Base-by-base conservation (phyloP, 2,329 filamentous ascomycete genomes). In the Trichoderma koningii region DNA sequence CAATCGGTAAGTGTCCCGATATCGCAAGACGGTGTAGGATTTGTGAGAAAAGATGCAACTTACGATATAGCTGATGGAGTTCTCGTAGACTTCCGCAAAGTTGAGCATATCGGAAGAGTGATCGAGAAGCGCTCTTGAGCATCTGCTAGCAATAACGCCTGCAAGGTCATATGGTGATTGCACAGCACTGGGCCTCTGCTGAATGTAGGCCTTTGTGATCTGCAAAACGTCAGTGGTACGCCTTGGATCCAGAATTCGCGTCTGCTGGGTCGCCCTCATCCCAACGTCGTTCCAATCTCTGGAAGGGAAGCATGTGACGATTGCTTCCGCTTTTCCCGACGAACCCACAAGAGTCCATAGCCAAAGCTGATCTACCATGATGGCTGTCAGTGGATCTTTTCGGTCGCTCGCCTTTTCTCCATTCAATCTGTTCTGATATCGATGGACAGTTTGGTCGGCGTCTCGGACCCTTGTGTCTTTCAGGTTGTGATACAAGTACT, bases 361-460 rank as follows among this genome's bases (percentile, higher is more conserved):
- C 55, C 55, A 59, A 38, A 59, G 55, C 17, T 59, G 55, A 10
- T 59, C 55, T 23, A 59, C 42, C 55, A 59, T 59, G 3, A 59
- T 59, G 1, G 3, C 26, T 0, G 41, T 5, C 0, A 23, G 30
- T 7, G 41, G 55, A 0, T 41, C 14, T 17, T 12, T 3, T 5
- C 23, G 1, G 3, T 56, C 30, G 3, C 21, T 10, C 30, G 7
- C 21, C 21, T 23, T 23, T 23, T 23, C 21, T 28, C 15, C 19
- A 3, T 56, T 21, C 3, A 56, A n/a, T 12, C 17, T 17, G 10
- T 17, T 10, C 7, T 48, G 55, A 7, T 59, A 59, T 23, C 55
- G 55, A 2, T 7, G 55, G 14, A 59, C 42, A 1, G 55, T 34
- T n/a, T 59, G 42, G 7, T 59, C 55, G 9, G 26, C 42, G 38